Base-by-base conservation (phyloP, 495 filamentous ascomycete genomes). In the Stereocaulon alpinum region DNA sequence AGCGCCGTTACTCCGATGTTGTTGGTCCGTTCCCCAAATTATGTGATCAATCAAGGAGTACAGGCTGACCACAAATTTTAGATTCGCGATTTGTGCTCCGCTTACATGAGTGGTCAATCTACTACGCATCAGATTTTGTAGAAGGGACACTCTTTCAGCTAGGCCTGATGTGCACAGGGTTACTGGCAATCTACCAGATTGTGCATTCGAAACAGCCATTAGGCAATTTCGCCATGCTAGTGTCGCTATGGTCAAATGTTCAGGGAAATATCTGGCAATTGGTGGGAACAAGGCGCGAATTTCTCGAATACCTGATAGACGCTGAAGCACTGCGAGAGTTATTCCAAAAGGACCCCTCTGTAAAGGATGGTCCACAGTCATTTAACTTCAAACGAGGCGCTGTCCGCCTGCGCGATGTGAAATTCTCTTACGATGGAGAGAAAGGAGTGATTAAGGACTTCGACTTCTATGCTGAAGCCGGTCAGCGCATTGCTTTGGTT, bases 251-350 rank as follows among this genome's bases (percentile, higher is more conserved):
- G 88, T 68, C 72, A 9, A 81, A 81, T 60, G 73, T 88, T 27
- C 64, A 71, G 49, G 60, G 68, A 62, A 60, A 51, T 58, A 60
- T 47, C 15, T 5, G 10, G 10, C 50, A n/a, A 1, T 56, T 62
- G 1, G 30, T 12, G 6, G n/a, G 71, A 40, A 76, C 83, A 37
- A 81, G 82, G 57, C 77, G 76, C 60, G 78, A 71, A 60, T 75
- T 91, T 32, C 76, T 80, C 18, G 71, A 77, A 54, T 74, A 84
- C 50, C 72, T 91, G 55, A 79, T 88, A 40, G 83, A 88, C 63
- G 84, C 85, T 1, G 87, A 91, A 66, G 77, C 82, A 9, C 76
- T 92, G 24, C 74, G 91, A 15, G 80, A 86, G 57, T 76, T 92
- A 37, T 81, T 90, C 69, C 75, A 81, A 61, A 87, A 76, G 43